Evolutionary conservation across 106 monocot genomes (phyloP), one percentile per base, ranked within the genome.

Genomic region (Dendrobium officinale): DNA sequence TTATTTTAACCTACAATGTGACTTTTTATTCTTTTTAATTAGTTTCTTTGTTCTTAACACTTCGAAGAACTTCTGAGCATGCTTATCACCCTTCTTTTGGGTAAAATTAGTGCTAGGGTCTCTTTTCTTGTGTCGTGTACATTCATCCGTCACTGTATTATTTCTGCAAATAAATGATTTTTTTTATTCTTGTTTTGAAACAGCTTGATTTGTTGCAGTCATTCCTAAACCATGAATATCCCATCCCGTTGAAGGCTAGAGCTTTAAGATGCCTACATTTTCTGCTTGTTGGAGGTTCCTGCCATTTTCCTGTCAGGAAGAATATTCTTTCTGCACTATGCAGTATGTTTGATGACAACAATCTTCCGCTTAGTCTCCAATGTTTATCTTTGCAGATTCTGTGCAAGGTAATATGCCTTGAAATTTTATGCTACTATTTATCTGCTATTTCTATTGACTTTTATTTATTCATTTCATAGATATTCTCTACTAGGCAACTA

Each of bases 201-300:
- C 90, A 95, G 95, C 84, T 89, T 72, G 81, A 90, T 13, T 86
- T 89, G 45, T 83, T 95, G 40, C 66, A 82, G 16, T 72, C 81
- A 49, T 83, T 79, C 82, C 42, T 89, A 73, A 61, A 22, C 37
- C 20, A 49, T 70, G 86, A 85, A 81, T 76, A 72, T 85, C 22
- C 88, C 54, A 64, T 64, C 51, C 11, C 66, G 3, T 19, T 90
- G 44, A 85, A 90, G 80, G 82, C 58, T 49, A 80, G 75, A 51
- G 84, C 86, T 48, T 82, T 92, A 44, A 95, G 86, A 76, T 90
- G 88, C 70, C 54, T 95, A 49, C 54, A n/a, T 55, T 73, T 87
- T 84, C 82, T 95, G 18, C 79, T 83, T 75, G 29, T 15, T 33
- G 20, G 81, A 83, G 79, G 79, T 74, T 42, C 81, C n/a, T 88